phyloP scores from a whole-genome alignment of 495 filamentous ascomycete species.

The Xylaria telfairii region DNA sequence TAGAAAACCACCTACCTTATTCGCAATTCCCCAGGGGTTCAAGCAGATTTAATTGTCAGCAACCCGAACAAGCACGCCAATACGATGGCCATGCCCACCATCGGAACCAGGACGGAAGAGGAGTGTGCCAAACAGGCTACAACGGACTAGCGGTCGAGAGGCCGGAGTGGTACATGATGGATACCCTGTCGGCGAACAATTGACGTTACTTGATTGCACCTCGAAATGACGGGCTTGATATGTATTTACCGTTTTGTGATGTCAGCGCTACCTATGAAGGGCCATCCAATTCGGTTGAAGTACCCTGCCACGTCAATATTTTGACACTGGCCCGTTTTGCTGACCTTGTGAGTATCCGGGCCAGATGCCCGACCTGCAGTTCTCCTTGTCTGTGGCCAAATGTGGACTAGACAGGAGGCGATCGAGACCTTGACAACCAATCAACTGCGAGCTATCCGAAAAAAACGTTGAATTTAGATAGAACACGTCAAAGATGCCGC shows the following conservation, averaged over 20 bases:
- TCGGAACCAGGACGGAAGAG: not conserved
- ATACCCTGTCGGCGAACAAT: slow-evolving; percentile 7
- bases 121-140: slow-evolving; percentile 7
- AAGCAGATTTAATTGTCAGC: slow-evolving; percentile 17
- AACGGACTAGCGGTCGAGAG: slow-evolving; percentile 20
- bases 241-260: slow-evolving; percentile 12
- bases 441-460: slow-evolving; percentile 5
- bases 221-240: slow-evolving; percentile 3
- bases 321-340: slow-evolving; percentile 24
- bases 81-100: slow-evolving; percentile 20
- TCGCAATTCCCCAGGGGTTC: not conserved
- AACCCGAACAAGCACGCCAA: not conserved
- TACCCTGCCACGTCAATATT: slow-evolving; percentile 28
- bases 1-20: not conserved
- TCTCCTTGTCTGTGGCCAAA: slow-evolving; percentile 26
- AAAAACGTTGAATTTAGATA: slow-evolving; percentile 18
- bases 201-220: not conserved
- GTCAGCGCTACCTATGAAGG: slow-evolving; percentile 17
- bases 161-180: slow-evolving; percentile 15
- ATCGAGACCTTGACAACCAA: slow-evolving; percentile 22
- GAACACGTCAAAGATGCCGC: slow-evolving; percentile 25
- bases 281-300: not conserved
- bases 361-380: slow-evolving; percentile 27
- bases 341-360: slow-evolving; percentile 24
- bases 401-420: slow-evolving; percentile 17